Conservation (phyloP, 192 early-diverging fungal species). For the Chytriomyces sp. region DNA sequence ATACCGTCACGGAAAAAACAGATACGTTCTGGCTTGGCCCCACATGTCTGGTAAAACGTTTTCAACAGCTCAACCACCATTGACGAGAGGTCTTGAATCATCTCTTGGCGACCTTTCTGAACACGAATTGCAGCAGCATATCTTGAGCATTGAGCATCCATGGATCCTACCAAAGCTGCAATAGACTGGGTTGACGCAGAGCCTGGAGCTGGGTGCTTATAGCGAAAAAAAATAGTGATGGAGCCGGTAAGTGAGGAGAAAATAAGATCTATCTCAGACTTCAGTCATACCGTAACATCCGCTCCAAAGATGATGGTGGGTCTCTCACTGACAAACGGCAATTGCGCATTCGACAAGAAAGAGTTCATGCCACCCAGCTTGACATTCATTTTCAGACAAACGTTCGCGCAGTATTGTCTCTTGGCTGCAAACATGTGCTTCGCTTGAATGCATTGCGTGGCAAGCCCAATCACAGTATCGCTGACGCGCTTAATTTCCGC, state of each 20-base stretch:
- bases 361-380: constrained; percentile 92
- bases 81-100: constrained; percentile 55
- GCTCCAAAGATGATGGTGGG: constrained; percentile 90
- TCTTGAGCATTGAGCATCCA: constrained; percentile 66
- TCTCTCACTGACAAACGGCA: constrained; percentile 71
- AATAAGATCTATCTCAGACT: too few species aligned
- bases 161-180: constrained; percentile 63
- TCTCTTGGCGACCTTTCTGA: constrained; percentile 56
- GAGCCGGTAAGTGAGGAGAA: constrained; percentile 9
- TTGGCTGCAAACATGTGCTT: constrained; percentile 77
- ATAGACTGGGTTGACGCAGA: constrained; percentile 62
- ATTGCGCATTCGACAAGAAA: constrained; percentile 60
- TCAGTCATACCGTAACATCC: constrained; percentile 72
- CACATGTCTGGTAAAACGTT: constrained; percentile 62
- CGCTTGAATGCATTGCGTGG: constrained; percentile 89
- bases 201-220: constrained; percentile 57
- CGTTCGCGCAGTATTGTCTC: constrained; percentile 93
- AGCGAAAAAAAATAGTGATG: too few species aligned
- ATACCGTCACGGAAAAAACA: constrained; percentile 76
- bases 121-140: constrained; percentile 60
- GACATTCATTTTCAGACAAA: constrained; percentile 91
- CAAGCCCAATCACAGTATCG: constrained; percentile 87
- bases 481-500: constrained; percentile 86
- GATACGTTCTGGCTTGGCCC: constrained; percentile 63
- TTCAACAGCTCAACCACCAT: constrained; percentile 66